These are phyloP conservation scores for Amanita polypyramis DNA, from an alignment of 768 basidiomycete genomes.

Conservation along the genomic window DNA sequence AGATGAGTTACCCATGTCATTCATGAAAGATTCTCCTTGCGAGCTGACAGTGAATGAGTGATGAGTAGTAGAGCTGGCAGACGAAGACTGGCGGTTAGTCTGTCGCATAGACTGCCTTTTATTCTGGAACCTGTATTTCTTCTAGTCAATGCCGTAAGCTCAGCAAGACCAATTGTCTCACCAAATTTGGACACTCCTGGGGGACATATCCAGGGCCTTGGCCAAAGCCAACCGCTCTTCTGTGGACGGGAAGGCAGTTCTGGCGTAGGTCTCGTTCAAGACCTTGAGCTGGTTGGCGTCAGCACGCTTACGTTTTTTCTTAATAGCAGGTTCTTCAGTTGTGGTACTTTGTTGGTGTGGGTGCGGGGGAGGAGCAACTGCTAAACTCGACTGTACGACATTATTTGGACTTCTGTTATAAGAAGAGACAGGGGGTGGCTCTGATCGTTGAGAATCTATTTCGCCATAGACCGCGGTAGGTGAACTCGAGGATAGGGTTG, in stretches of 20 bases:
- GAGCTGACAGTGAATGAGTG: constrained; percentile 36
- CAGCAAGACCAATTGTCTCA: constrained; percentile 21
- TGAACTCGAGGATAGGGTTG: constrained; percentile 19
- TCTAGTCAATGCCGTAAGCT: constrained; percentile 10
- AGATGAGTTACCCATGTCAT: constrained; percentile 26
- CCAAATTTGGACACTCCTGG: constrained; percentile 85
- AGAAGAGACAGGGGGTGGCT: constrained; percentile 33
- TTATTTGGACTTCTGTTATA: constrained; percentile 31
- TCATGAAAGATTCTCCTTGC: constrained; percentile 25
- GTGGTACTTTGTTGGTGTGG: constrained; percentile 20
- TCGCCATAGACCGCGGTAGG: constrained; percentile 23
- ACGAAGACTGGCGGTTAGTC: constrained; percentile 55
- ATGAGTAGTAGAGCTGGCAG: constrained; percentile 32
- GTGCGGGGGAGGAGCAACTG: constrained; percentile 28
- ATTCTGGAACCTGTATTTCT: constrained; percentile 66
- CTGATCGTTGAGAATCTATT: constrained; percentile 19
- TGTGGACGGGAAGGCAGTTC: constrained; percentile 82
- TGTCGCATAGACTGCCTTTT: constrained; percentile 78
- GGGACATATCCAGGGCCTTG: constrained; percentile 71
- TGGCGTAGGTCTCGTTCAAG: constrained; percentile 68
- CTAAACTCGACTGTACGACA: constrained; percentile 37
- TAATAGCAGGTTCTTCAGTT: constrained; percentile 57
- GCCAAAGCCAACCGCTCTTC: constrained; percentile 76
- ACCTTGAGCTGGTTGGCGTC: constrained; percentile 73
- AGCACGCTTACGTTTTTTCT: constrained; percentile 83